Conservation (phyloP, 1,284 basidiomycete species). For the Leccinum angustisporum region DNA sequence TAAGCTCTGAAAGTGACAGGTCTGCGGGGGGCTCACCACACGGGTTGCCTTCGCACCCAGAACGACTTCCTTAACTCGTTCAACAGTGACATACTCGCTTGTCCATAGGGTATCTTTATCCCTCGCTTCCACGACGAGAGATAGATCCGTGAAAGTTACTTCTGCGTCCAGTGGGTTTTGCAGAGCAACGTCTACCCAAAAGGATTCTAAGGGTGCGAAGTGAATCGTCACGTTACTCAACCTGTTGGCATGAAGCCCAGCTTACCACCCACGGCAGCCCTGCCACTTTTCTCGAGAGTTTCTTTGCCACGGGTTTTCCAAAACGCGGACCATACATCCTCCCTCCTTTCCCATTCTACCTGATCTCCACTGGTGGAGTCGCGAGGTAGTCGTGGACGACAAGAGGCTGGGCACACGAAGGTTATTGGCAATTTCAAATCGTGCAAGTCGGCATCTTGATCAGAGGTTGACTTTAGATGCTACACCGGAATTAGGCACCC, state of each 20-base stretch:
- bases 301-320: constrained; percentile 56
- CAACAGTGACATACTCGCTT: constrained; percentile 50
- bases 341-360: constrained; percentile 57
- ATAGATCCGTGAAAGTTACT: constrained; percentile 60
- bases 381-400: constrained; percentile 53
- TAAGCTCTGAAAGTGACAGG: constrained; percentile 4
- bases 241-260: background rate
- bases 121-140: constrained; percentile 48
- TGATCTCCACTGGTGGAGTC: constrained; percentile 46
- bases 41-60: constrained; percentile 59
- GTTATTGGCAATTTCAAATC: constrained; percentile 58
- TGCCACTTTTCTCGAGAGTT: constrained; percentile 50
- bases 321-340: constrained; percentile 63
- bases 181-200: constrained; percentile 72
- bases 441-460: constrained; percentile 37
- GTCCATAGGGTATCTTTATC: constrained; percentile 35
- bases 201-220: constrained; percentile 51
- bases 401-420: constrained; percentile 55
- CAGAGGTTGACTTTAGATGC: constrained; percentile 63
- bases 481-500: constrained; percentile 31
- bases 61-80: constrained; percentile 55
- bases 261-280: constrained; percentile 64
- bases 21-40: constrained; percentile 40
- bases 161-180: constrained; percentile 72
- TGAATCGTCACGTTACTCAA: background rate